Evolutionary conservation across 768 basidiomycete species (phyloP).

Genomic region (Tulasnella sp.): DNA sequence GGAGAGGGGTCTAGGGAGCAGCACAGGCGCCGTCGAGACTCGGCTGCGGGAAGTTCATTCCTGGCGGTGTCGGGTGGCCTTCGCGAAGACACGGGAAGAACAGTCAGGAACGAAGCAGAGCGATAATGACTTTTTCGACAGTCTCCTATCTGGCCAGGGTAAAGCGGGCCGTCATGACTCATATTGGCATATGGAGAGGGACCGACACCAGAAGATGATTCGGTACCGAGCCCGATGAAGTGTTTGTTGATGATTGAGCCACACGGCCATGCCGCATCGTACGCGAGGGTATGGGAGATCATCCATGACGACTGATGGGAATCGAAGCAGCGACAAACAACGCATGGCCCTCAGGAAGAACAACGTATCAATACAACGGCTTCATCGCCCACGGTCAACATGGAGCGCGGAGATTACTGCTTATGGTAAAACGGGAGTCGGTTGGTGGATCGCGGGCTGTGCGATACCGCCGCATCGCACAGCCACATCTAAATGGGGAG

Average conservation of each 20-base stretch:
- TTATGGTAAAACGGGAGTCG: neutral
- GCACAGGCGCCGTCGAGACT: neutral
- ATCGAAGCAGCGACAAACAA: neutral
- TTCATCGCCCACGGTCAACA: neutral
- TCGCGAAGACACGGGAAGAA: neutral
- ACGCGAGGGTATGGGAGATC: neutral
- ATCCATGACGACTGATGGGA: neutral
- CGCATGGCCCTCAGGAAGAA: neutral
- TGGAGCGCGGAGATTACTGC: neutral
- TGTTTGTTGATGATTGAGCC: neutral
- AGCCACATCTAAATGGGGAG: neutral
- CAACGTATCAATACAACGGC: neutral
- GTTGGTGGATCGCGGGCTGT: neutral
- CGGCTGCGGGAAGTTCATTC: neutral
- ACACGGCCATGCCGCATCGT: neutral
- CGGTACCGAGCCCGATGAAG: neutral
- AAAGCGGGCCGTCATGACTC: neutral
- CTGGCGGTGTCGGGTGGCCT: neutral
- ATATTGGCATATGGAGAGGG: neutral
- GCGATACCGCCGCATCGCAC: neutral
- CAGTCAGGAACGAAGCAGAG: neutral
- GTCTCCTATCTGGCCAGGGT: neutral
- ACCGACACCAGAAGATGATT: neutral
- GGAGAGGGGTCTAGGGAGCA: neutral
- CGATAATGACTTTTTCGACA: neutral